A percentile compares a stretch with the other conserved stretches of the same genome.
These are phyloP conservation scores for sweet orange (Citrus sinensis) DNA, from an alignment of 345 rosid genomes.

Conservation along the genomic window DNA sequence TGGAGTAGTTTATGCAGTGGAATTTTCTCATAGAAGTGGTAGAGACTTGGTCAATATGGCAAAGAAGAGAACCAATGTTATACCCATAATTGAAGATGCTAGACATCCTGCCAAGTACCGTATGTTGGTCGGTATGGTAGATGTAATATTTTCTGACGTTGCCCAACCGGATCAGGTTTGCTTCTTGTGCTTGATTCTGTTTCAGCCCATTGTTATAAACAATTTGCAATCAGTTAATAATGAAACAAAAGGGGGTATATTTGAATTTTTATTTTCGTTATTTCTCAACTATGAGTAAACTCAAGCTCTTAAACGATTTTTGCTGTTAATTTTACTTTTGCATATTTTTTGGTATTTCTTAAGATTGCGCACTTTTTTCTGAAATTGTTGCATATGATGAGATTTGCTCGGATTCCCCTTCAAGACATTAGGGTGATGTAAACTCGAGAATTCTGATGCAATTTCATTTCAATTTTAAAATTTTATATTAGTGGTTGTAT, in stretches of 20 bases:
- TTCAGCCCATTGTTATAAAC: not conserved
- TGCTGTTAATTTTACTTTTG: not conserved
- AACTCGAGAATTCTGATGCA: conserved; percentile 64
- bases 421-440: conserved; percentile 51
- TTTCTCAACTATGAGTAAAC: not conserved
- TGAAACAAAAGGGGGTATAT: not conserved
- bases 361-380: not conserved
- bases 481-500: not conserved
- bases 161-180: conserved; percentile 99
- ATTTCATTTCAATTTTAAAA: not conserved
- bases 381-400: conserved; percentile 35
- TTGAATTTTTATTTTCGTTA: not conserved
- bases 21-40: conserved; percentile 96
- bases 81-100: conserved; percentile 98
- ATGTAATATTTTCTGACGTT: conserved; percentile 98
- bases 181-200: not conserved
- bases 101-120: conserved; percentile 96
- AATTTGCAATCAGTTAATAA: not conserved
- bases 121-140: conserved; percentile 99
- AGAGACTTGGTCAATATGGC: conserved; percentile 99
- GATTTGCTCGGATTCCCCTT: conserved; percentile 57
- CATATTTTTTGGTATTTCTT: not conserved
- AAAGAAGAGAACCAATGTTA: conserved; percentile 87
- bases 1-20: conserved; percentile 94
- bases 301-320: not conserved